These are phyloP conservation scores for Colletotrichum melonis DNA, from an alignment of 2,329 filamentous ascomycete species.

Conservation along the genomic window DNA sequence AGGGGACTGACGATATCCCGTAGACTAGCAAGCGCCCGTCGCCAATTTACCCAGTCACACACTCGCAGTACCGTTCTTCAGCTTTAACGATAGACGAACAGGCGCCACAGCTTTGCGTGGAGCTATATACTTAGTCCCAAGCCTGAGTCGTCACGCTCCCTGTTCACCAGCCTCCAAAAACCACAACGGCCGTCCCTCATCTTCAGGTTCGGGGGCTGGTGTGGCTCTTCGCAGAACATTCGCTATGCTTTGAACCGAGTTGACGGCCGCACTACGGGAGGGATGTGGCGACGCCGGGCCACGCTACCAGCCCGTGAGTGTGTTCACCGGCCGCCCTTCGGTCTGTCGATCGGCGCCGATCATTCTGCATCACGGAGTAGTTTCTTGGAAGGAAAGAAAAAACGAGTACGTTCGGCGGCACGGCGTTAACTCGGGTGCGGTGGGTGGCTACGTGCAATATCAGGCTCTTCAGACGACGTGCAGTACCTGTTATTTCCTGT, in stretches of 20 bases:
- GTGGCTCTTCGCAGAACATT: neutral
- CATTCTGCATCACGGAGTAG: neutral
- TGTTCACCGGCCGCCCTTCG: slow-evolving; percentile 22
- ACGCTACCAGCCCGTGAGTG: neutral
- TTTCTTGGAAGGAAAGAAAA: neutral
- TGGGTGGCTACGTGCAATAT: neutral
- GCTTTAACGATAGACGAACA: neutral
- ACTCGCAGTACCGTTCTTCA: neutral
- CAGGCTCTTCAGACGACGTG: neutral
- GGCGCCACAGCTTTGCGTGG: neutral
- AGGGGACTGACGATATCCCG: slow-evolving; percentile 18
- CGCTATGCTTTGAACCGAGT: neutral
- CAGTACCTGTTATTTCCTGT: neutral
- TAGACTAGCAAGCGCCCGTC: neutral
- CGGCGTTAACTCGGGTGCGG: slow-evolving; percentile 19
- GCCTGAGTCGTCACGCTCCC: neutral
- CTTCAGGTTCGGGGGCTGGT: neutral
- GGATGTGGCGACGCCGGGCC: neutral
- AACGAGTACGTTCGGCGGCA: neutral
- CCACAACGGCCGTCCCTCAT: neutral
- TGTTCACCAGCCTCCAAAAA: neutral
- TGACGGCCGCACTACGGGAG: neutral
- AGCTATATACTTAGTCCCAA: neutral
- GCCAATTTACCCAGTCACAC: neutral
- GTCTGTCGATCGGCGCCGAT: slow-evolving; percentile 33